Conservation (phyloP, 1,284 basidiomycete genomes). For the Irpex rosettiformis region DNA sequence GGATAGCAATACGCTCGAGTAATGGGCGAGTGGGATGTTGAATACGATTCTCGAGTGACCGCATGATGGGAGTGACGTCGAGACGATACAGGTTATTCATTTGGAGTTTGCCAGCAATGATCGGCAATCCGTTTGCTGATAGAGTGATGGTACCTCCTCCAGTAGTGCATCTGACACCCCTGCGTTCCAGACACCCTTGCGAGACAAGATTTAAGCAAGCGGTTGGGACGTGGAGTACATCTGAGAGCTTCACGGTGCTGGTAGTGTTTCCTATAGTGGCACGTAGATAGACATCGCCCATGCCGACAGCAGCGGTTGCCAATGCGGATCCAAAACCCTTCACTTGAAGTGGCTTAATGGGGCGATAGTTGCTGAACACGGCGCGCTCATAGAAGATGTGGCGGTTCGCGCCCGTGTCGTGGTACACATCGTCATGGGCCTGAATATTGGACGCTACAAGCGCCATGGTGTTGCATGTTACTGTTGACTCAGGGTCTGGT, state of each 20-base stretch:
- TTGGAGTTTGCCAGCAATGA: neutral
- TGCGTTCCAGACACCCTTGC: neutral
- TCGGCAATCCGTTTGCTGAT: neutral
- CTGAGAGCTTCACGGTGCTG: neutral
- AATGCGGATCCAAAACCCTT: neutral
- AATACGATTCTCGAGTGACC: too few relatives aligned
- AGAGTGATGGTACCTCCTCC: neutral
- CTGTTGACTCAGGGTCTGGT: neutral
- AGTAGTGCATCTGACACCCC: neutral
- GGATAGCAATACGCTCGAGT: neutral
- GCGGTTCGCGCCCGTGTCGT: neutral
- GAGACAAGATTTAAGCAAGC: neutral
- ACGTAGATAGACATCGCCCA: neutral
- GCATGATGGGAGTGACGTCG: too few relatives aligned
- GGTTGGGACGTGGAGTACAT: neutral
- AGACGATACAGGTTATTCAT: too few relatives aligned
- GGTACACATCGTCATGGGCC: neutral
- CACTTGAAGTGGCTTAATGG: neutral
- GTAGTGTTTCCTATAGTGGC: neutral
- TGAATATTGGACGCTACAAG: neutral
- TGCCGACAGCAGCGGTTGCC: neutral
- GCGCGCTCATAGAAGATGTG: neutral
- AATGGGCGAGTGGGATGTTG: too few relatives aligned
- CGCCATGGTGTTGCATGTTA: neutral
- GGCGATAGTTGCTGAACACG: neutral